Percentiles rank a stretch among this genome's conserved stretches.
These are phyloP conservation scores for Rhytidhysteron rufulum DNA, from an alignment of 2,329 filamentous ascomycete species.

Conservation along the genomic window DNA sequence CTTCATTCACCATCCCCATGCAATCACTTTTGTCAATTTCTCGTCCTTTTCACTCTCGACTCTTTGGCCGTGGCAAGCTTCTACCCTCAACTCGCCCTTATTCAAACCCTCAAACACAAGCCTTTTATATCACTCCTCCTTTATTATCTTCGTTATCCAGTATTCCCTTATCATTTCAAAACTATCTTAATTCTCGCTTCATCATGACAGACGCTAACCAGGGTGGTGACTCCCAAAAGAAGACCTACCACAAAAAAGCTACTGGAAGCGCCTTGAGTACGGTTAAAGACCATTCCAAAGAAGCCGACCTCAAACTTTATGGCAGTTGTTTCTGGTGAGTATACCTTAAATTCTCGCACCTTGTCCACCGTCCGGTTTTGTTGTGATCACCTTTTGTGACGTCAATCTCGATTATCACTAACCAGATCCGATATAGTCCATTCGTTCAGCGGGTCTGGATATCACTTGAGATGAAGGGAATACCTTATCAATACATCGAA, in stretches of 20 bases:
- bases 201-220: slow-evolving; percentile 49
- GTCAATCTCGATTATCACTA: slow-evolving; percentile 10
- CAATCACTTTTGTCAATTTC: neutral
- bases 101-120: neutral
- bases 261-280: slow-evolving; percentile 68
- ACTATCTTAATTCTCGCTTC: slow-evolving; percentile 7
- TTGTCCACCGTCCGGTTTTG: neutral
- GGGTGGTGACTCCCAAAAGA: slow-evolving; percentile 50
- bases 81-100: neutral
- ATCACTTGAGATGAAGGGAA: slow-evolving; percentile 72
- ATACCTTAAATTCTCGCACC: neutral
- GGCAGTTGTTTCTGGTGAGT: slow-evolving; percentile 78
- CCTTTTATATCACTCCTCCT: neutral
- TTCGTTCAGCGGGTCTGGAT: slow-evolving; percentile 91
- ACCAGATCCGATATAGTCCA: slow-evolving; percentile 49
- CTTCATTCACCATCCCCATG: neutral
- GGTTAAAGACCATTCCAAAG: slow-evolving; percentile 65
- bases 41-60: neutral
- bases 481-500: slow-evolving; percentile 83
- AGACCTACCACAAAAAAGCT: slow-evolving; percentile 67
- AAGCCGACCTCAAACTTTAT: slow-evolving; percentile 71
- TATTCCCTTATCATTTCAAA: slow-evolving; percentile 1
- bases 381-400: slow-evolving; percentile 4
- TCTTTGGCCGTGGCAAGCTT: neutral
- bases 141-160: neutral